Conservation (phyloP, 2,329 filamentous ascomycete species). For the Ophiostoma australiae region DNA sequence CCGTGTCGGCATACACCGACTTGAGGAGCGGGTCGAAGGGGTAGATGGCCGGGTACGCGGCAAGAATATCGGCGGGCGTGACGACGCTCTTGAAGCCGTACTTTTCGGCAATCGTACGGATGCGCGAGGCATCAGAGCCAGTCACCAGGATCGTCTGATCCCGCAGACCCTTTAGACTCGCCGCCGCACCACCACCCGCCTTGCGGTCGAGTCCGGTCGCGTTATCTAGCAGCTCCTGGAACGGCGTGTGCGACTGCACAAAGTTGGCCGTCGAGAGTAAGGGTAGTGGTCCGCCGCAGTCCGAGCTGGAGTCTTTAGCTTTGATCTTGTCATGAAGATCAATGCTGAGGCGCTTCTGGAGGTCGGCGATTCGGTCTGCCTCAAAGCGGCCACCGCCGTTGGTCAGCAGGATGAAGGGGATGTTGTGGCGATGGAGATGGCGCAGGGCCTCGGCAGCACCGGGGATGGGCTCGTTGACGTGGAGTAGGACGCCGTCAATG, state of each 20-base stretch:
- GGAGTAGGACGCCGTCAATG: conserved; percentile 93
- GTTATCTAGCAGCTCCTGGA: conserved; percentile 56
- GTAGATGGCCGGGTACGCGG: conserved; percentile 69
- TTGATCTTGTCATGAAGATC: conserved; percentile 68
- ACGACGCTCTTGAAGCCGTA: conserved; percentile 80
- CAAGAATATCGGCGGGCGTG: conserved; percentile 78
- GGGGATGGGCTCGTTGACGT: conserved; percentile 71
- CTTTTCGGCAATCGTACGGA: conserved; percentile 66
- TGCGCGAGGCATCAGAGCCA: conserved; percentile 62
- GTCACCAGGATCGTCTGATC: conserved; percentile 69
- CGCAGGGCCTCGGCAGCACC: conserved; percentile 69
- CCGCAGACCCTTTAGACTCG: conserved; percentile 42
- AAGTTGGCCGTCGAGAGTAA: conserved; percentile 64
- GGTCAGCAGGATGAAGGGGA: conserved; percentile 91
- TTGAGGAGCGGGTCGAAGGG: conserved; percentile 70
- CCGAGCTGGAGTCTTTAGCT: conserved; percentile 41
- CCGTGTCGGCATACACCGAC: conserved; percentile 55
- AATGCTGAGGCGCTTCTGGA: conserved; percentile 62
- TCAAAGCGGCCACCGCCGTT: conserved; percentile 91
- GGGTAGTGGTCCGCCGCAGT: conserved; percentile 59
- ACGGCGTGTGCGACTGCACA: conserved; percentile 88
- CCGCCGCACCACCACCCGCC: not conserved
- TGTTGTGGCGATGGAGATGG: conserved; percentile 66
- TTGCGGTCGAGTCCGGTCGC: conserved; percentile 20
- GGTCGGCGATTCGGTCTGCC: conserved; percentile 62